Base-by-base conservation (phyloP, 1,139 yeast species). In the Kodamaea suecica region DNA sequence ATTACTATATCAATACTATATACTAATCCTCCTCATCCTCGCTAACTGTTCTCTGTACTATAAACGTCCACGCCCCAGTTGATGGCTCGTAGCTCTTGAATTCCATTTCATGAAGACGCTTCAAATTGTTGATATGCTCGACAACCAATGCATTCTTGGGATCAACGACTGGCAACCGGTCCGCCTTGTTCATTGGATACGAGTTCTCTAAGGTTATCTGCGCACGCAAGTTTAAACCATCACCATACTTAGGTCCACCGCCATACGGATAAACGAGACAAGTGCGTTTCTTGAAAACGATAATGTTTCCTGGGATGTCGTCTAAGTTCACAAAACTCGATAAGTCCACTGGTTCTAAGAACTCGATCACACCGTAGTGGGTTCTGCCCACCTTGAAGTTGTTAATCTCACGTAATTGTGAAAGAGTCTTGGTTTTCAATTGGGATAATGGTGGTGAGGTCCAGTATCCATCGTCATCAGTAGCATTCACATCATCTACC, bases 1-100 rank as follows among this genome's bases (percentile, higher is more conserved):
- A n/a, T n/a, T n/a, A n/a, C n/a, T n/a, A n/a, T n/a, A n/a, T n/a
- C n/a, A n/a, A n/a, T n/a, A n/a, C n/a, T n/a, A n/a, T n/a, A n/a
- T n/a, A n/a, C n/a, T n/a, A n/a, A 7, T 10, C 26, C 11, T 23
- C 13, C 10, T 33, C 30, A 14, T 35, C 37, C 27, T 38, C 38
- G 9, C 34, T 36, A 7, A 33, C 40, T 23, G 41, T 40, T 16
- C 31, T 23, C 25, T 67, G 73, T 12, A 77, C 74, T 17, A 68
- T 67, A 56, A 90, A 90, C 1, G 76, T 72, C 95, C 95, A 90
- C 26, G 81, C 73, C 24, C 98, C 98, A 3, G 84, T 72, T 15
- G 68, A 72, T 0, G 92, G 78, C 44, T 87, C 94, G 65, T 87
- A 94, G 36, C 80, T 73, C 23, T 76, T 73, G 60, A 88, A 92